Base-by-base conservation (phyloP, 2,329 filamentous ascomycete species). In the Rhynchosporium secalis region DNA sequence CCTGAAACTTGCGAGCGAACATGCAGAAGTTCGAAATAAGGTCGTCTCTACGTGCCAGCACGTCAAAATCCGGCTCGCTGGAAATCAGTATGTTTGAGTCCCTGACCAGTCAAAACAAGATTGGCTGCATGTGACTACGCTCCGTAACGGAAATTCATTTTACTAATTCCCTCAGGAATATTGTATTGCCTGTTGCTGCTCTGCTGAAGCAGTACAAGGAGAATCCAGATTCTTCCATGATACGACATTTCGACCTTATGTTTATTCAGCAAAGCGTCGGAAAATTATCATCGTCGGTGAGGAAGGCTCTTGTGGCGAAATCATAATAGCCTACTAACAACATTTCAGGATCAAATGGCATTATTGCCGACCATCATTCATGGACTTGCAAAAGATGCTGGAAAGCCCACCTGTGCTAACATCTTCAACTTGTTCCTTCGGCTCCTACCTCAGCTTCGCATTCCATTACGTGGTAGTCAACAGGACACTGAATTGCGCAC, bases 181-280 rank as follows among this genome's bases (percentile, higher is more conserved):
- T 97, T 66, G 82, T 93, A 59, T 80, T 99, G 5, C 95, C 95
- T 0, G 92, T 98, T 12, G 83, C 86, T n/a, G 86, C 87, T 15
- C 81, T 99, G 20, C 76, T 98, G 60, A 88, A 92, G 69, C 95
- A 98, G 75, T 97, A 96, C 81, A 96, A 96, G 75, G 85, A 90
- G 28, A 86, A 75, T 56, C 69, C 85, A 43, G 81, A 86, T 45
- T 88, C 87, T 12, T 80, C 87, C 0, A 81, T 97, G 43, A 86
- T 99, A 67, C 88, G 91, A 66, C 91, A 96, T 73, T 90, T 97
- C 69, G 93, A 98, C 76, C 79, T 98, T 46, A 82, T 90, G 20
- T 96, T 96, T 73, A 89, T 97, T 43, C 91, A 96, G 72, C 91
- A 96, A 73, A 95, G 94, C 45, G 80, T 91, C 49, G 82, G 82